A percentile compares a stretch with the other conserved stretches of the same genome.
Conservation (phyloP, 352 stramenopile genomes). For the Globisporangium polare region DNA sequence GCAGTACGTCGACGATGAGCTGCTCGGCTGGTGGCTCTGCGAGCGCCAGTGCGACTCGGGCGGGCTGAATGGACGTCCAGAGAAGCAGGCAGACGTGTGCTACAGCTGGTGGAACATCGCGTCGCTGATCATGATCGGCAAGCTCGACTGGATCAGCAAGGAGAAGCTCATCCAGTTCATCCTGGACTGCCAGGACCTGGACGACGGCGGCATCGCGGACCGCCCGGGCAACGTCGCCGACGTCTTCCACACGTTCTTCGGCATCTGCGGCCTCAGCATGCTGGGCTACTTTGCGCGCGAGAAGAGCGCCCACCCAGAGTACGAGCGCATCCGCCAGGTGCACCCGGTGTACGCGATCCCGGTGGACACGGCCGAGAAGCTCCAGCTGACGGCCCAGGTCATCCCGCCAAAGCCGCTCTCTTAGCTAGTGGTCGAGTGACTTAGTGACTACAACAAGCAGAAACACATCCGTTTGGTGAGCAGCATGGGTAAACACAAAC, state of each 20-base stretch:
- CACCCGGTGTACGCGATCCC: slow-evolving; percentile 96
- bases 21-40: slow-evolving; percentile 96
- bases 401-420: slow-evolving; percentile 21
- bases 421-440: too few relatives aligned
- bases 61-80: slow-evolving; percentile 94
- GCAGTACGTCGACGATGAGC: slow-evolving; percentile 82
- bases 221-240: slow-evolving; percentile 95
- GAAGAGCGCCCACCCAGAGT: slow-evolving; percentile 45
- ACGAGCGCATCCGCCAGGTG: slow-evolving; percentile 80
- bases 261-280: slow-evolving; percentile 93
- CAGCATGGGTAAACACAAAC: not conserved
- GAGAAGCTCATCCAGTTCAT: slow-evolving; percentile 94
- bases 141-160: slow-evolving; percentile 94
- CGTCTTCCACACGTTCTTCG: slow-evolving; percentile 99
- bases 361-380: slow-evolving; percentile 83
- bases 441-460: not conserved
- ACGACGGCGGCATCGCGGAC: slow-evolving; percentile 98
- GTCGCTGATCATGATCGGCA: slow-evolving; percentile 94
- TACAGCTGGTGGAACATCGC: slow-evolving; percentile 99
- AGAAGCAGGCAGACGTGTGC: slow-evolving; percentile 99
- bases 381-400: slow-evolving; percentile 83
- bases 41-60: slow-evolving; percentile 97
- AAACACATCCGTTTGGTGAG: not conserved
- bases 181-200: slow-evolving; percentile 94
- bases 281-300: slow-evolving; percentile 90